These are phyloP conservation scores for Aspergillus incahuasiensis DNA, from an alignment of 495 filamentous ascomycete species.

Conservation along the genomic window DNA sequence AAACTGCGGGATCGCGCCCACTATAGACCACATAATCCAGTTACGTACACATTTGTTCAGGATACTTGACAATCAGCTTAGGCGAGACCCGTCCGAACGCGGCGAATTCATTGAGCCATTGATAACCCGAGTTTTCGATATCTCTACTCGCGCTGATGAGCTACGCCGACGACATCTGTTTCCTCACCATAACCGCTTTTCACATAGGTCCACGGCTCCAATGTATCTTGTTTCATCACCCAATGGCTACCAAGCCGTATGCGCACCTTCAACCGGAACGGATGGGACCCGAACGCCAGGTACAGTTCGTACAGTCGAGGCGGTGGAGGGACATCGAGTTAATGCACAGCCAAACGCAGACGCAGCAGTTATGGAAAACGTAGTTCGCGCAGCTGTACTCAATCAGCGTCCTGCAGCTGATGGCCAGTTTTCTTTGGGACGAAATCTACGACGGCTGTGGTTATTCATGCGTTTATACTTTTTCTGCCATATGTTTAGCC, in stretches of 20 bases:
- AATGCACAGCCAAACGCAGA: conserved; percentile 21
- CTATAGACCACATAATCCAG: conserved; percentile 29
- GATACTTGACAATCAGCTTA: conserved; percentile 28
- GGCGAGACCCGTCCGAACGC: conserved; percentile 17
- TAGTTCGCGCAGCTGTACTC: conserved; percentile 36
- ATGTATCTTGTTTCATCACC: conserved; percentile 62
- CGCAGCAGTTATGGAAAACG: conserved; percentile 30
- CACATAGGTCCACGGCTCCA: conserved; percentile 15
- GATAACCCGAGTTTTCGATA: conserved; percentile 25
- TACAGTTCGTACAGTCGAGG: conserved; percentile 1
- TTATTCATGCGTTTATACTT: conserved; percentile 69
- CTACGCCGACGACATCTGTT: conserved; percentile 21
- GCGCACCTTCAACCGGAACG: conserved; percentile 41
- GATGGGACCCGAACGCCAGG: conserved; percentile 35
- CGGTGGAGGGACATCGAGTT: not conserved
- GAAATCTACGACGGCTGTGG: conserved; percentile 62
- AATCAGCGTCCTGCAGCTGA: conserved; percentile 36
- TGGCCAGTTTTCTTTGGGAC: conserved; percentile 45
- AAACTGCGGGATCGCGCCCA: conserved; percentile 28
- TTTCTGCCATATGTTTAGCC: conserved; percentile 77
- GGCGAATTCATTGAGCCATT: conserved; percentile 23
- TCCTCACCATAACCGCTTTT: conserved; percentile 1
- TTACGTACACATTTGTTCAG: conserved; percentile 30
- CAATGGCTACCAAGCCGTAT: conserved; percentile 53
- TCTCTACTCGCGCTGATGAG: conserved; percentile 28